These are phyloP conservation scores for Aspergillus luchuensis DNA, from an alignment of 2,329 filamentous ascomycete species.

Conservation along the genomic window DNA sequence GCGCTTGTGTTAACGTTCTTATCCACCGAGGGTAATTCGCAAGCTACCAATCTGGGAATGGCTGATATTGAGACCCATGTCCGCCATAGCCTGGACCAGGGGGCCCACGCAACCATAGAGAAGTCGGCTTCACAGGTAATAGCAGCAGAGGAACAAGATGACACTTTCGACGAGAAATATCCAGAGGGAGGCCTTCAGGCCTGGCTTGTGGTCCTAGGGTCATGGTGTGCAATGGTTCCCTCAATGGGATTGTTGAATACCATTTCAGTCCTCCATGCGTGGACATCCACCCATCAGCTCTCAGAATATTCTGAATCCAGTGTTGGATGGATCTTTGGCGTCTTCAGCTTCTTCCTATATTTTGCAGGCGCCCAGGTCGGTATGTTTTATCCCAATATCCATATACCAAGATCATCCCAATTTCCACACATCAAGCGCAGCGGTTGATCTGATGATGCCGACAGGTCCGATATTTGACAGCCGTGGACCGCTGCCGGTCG, in stretches of 20 bases:
- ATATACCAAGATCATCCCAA: neutral
- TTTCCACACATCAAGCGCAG: neutral
- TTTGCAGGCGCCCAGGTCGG: conserved; percentile 29
- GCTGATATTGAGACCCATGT: neutral
- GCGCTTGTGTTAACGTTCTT: too few species aligned
- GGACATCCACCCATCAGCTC: conserved; percentile 39
- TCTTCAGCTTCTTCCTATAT: conserved; percentile 43
- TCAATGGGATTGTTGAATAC: conserved; percentile 46
- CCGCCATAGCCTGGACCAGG: neutral
- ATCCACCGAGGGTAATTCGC: neutral
- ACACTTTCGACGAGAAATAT: conserved; percentile 17
- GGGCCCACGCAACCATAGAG: neutral
- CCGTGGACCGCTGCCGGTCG: conserved; percentile 33
- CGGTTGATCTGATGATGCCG: conserved; percentile 17
- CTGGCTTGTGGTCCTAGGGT: conserved; percentile 47
- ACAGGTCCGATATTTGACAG: conserved; percentile 40
- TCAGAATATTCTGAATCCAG: conserved; percentile 32
- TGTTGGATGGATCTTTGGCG: conserved; percentile 47
- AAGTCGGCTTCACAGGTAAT: neutral
- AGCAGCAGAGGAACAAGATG: neutral
- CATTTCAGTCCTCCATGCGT: conserved; percentile 42
- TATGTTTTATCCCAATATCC: neutral
- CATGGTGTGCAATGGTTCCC: conserved; percentile 39
- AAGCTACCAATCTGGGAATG: neutral
- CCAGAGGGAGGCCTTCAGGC: conserved; percentile 47